phyloP scores from a whole-genome alignment of 164 flowering plant species.

The Pachysandra terminalis region DNA sequence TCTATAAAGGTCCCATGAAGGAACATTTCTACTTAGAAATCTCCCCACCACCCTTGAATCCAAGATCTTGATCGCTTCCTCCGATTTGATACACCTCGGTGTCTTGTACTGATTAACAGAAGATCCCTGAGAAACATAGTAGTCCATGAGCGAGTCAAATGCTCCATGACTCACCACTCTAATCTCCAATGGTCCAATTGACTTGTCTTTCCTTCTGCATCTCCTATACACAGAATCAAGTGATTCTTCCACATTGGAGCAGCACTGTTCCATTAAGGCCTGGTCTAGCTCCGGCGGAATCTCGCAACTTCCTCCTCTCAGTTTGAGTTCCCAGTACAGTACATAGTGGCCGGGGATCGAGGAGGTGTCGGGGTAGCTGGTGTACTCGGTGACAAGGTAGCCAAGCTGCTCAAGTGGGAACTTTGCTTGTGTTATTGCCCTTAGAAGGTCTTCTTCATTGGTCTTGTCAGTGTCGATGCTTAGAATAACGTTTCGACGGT shows the following conservation, averaged over 20 bases:
- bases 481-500: slow-evolving; percentile 11
- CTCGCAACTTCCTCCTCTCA: slow-evolving; percentile 10
- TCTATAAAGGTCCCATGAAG: slow-evolving; percentile 19
- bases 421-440: slow-evolving; percentile 47
- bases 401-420: slow-evolving; percentile 37
- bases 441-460: slow-evolving; percentile 38
- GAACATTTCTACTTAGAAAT: slow-evolving; percentile 25
- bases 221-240: slow-evolving; percentile 68
- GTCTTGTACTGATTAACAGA: slow-evolving; percentile 78
- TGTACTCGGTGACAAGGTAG: slow-evolving; percentile 50
- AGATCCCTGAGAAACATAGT: slow-evolving; percentile 54
- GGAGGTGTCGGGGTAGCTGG: slow-evolving; percentile 61
- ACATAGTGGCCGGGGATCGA: slow-evolving; percentile 68
- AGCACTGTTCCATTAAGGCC: slow-evolving; percentile 47
- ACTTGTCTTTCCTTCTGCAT: slow-evolving; percentile 51
- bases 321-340: slow-evolving; percentile 54
- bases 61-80: slow-evolving; percentile 44
- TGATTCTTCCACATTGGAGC: slow-evolving; percentile 49
- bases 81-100: slow-evolving; percentile 62
- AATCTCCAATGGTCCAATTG: slow-evolving; percentile 67
- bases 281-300: slow-evolving; percentile 24
- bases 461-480: slow-evolving; percentile 21
- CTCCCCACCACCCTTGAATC: slow-evolving; percentile 40
- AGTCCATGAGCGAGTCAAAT: slow-evolving; percentile 69
- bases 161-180: slow-evolving; percentile 54